A percentile compares a stretch with the other conserved stretches of the same genome.
phyloP scores from a whole-genome alignment of 2,329 filamentous ascomycete genomes.

The Aspergillus fijiensis region DNA sequence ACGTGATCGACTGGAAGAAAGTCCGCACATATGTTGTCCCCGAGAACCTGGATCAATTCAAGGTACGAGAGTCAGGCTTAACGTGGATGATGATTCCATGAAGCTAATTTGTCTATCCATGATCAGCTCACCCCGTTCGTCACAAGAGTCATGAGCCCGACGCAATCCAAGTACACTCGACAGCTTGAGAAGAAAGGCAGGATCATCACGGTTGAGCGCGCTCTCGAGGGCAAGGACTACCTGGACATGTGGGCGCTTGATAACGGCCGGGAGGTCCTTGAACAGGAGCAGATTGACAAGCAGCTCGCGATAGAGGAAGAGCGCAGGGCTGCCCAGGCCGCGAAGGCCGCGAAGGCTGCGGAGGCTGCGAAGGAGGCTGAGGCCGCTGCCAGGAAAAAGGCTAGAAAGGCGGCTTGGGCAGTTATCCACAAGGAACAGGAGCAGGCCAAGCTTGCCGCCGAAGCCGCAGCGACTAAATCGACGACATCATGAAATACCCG shows the following conservation, averaged over 20 bases:
- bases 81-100: no score
- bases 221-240: conserved; percentile 38
- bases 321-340: neutral
- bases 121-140: conserved; percentile 48
- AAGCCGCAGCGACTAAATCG: neutral
- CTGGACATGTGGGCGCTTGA: conserved; percentile 41
- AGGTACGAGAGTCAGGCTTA: conserved; percentile 51
- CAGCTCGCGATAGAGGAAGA: conserved; percentile 3
- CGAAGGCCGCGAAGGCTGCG: neutral
- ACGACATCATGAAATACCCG: neutral
- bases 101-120: conserved; percentile 38
- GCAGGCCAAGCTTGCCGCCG: neutral
- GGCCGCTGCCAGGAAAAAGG: neutral
- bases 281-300: conserved; percentile 24
- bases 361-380: no score
- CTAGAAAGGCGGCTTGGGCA: no score
- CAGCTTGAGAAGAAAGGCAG: conserved; percentile 31
- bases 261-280: conserved; percentile 35
- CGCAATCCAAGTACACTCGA: conserved; percentile 34
- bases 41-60: conserved; percentile 65
- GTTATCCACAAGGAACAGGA: no score
- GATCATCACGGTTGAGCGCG: conserved; percentile 28
- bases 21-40: conserved; percentile 90
- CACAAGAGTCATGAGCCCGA: conserved; percentile 42
- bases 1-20: conserved; percentile 79